Evolutionary conservation across 1,284 basidiomycete genomes (phyloP).

Genomic region (Pascua sp.): DNA sequence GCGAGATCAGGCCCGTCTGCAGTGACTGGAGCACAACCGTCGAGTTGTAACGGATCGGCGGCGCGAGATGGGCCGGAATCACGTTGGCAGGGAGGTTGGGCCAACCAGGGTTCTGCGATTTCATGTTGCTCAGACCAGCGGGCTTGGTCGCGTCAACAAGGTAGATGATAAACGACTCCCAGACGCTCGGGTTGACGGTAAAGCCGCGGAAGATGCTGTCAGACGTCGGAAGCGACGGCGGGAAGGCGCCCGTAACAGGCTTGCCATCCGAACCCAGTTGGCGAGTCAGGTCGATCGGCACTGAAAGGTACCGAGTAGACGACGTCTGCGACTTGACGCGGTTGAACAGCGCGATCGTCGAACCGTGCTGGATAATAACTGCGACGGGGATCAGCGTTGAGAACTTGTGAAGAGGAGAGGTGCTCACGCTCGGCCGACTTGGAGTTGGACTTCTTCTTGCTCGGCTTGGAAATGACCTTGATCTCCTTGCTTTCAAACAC

Average conservation of each 20-base stretch:
- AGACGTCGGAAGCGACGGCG: constrained; percentile 13
- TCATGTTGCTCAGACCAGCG: constrained; percentile 69
- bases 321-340: constrained; percentile 87
- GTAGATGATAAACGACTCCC: constrained; percentile 87
- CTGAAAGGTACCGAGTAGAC: constrained; percentile 93
- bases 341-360: constrained; percentile 92
- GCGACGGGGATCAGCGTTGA: constrained; percentile 6
- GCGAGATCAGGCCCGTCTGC: constrained; percentile 87
- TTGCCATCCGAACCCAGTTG: constrained; percentile 87
- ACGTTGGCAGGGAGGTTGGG: constrained; percentile 81
- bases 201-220: constrained; percentile 43
- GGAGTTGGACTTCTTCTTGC: constrained; percentile 90
- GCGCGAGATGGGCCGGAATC: constrained; percentile 54
- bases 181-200: constrained; percentile 50
- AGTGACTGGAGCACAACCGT: constrained; percentile 92
- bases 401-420: constrained; percentile 10
- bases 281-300: constrained; percentile 81
- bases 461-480: constrained; percentile 94
- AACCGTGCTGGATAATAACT: constrained; percentile 94
- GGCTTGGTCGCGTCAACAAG: constrained; percentile 64
- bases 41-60: constrained; percentile 89
- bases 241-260: constrained; percentile 65
- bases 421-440: constrained; percentile 86
- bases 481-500: constrained; percentile 85
- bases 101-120: constrained; percentile 59